phyloP scores from a whole-genome alignment of 805 yeast species.

The Candida germanica region DNA sequence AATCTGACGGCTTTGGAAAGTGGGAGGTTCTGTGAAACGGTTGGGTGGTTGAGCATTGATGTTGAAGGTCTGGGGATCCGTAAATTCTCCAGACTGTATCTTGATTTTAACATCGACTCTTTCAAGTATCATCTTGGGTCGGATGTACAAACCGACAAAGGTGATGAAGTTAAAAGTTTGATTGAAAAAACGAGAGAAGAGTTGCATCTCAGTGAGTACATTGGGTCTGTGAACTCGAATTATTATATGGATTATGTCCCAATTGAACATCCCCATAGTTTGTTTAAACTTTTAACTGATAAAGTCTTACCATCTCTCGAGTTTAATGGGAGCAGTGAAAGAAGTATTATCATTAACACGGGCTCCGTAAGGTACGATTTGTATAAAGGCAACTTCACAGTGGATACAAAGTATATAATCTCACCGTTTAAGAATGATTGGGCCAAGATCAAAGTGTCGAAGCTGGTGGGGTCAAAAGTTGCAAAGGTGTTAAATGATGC shows the following conservation, averaged over 20 bases:
- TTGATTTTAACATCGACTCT: constrained; percentile 77
- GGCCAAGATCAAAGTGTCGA: constrained; percentile 64
- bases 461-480: constrained; percentile 51
- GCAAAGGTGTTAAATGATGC: constrained; percentile 56
- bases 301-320: constrained; percentile 51
- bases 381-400: constrained; percentile 78
- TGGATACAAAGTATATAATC: constrained; percentile 75
- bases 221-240: constrained; percentile 65
- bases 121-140: constrained; percentile 57
- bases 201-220: constrained; percentile 51
- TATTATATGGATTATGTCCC: constrained; percentile 71
- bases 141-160: constrained; percentile 47
- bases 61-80: constrained; percentile 6
- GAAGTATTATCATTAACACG: constrained; percentile 68
- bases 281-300: constrained; percentile 57
- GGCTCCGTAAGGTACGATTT: constrained; percentile 88
- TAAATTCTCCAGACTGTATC: constrained; percentile 57
- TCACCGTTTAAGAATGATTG: constrained; percentile 84
- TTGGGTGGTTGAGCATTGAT: constrained; percentile 71
- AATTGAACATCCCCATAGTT: constrained; percentile 42
- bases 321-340: constrained; percentile 21
- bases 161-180: constrained; percentile 44
- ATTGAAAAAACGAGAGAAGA: constrained; percentile 43
- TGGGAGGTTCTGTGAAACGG: constrained; percentile 89
- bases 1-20: constrained; percentile 80